Base-by-base conservation (phyloP, 73 alveolate genomes). In the Urostyla sp. region DNA sequence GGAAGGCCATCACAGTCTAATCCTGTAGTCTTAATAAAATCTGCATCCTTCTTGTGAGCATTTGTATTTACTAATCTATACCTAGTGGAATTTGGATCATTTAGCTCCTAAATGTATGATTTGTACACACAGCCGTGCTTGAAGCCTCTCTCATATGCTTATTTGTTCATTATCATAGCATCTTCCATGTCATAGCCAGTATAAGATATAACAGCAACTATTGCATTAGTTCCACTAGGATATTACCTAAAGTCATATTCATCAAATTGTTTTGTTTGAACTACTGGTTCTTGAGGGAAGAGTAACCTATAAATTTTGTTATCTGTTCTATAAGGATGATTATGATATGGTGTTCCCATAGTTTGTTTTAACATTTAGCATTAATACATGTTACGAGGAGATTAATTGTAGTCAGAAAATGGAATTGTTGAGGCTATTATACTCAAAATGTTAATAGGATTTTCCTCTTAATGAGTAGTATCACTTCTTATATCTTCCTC, bases 121-220 rank as follows among this genome's bases (percentile, higher is more conserved):
- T 98, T 96, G 75, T 98, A 95, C 51, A 98, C 99, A 40, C 90
- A 66, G 30, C 99, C 99, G 75, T 97, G 99, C 2, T 99, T 99
- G 77, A 98, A 97, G 24, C 99, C 99, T 87, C 99, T 95, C 82
- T 98, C 99, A 89, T 97, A 98, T 45, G 99, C 96, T 15, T 98
- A 90, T 82, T 98, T 98, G 81, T 96, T 96, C 55, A 97, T 89
- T 35, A 92, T 90, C 99, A 97, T 97, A 60, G 99, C 99, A 92
- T 98, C 99, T 86, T 98, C 99, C 99, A 98, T 96, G 59, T 96
- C 99, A 84, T 95, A 95, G 53, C 99, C 99, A 30, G 99, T 98
- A 85, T 96, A 98, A n/a, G 99, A 90, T 51, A 98, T 94, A 38
- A 98, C 99, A 5, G 99, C 99, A 18, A 98, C 99, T 27, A 97